These are phyloP conservation scores for Beta macrorhiza DNA, from an alignment of 179 eudicot species.

Conservation along the genomic window DNA sequence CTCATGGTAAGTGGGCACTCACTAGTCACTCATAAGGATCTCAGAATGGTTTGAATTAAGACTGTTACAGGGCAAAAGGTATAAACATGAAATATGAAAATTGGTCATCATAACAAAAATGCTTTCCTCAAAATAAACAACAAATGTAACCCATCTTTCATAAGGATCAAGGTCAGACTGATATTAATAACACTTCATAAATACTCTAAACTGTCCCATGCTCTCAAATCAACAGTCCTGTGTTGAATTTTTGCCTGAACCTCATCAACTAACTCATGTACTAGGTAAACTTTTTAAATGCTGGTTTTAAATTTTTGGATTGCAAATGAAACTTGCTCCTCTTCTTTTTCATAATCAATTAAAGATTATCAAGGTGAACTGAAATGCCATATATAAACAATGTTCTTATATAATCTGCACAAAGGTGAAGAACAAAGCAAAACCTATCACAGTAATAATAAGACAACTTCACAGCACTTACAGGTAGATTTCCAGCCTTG, in stretches of 20 bases:
- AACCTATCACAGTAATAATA: background rate
- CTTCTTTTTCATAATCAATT: background rate
- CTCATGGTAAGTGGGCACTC: background rate
- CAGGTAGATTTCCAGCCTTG: conserved; percentile 83
- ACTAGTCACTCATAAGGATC: no score
- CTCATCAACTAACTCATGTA: background rate
- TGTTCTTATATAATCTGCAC: background rate
- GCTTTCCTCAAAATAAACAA: no score
- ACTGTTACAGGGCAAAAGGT: background rate
- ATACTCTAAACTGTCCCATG: no score
- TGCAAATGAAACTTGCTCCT: background rate
- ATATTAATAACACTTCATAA: no score
- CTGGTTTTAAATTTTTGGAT: background rate
- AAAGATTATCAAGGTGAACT: background rate
- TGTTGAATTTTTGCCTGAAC: background rate
- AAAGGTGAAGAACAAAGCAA: conserved; percentile 11
- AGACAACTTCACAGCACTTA: conserved; percentile 44
- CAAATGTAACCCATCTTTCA: no score
- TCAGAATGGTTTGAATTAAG: background rate
- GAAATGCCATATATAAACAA: background rate
- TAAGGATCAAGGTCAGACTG: no score
- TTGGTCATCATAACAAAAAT: background rate
- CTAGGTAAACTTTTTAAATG: background rate
- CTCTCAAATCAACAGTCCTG: background rate
- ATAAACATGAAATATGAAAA: background rate